Conservation (phyloP, 306 rosid species). For the Malus orientalis region DNA sequence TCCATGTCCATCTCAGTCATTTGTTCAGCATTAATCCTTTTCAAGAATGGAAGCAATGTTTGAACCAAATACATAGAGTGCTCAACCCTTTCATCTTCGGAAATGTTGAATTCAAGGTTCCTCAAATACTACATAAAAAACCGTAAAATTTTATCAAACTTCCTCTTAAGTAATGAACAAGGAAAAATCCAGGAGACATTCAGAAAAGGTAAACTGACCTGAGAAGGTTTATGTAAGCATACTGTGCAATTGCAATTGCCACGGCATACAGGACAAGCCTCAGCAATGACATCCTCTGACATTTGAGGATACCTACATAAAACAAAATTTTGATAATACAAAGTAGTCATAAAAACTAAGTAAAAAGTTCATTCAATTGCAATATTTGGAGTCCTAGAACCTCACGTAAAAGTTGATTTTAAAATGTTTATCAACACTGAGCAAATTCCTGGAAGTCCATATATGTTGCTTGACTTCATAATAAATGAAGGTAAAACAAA, state of each 20-base stretch:
- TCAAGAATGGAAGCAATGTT: constrained; percentile 59
- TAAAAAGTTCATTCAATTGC: background rate
- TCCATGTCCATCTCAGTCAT: constrained; percentile 47
- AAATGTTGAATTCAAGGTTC: background rate
- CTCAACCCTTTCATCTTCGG: constrained; percentile 11
- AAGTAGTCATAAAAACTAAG: background rate
- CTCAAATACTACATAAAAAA: constrained; percentile 13
- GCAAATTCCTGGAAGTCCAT: background rate
- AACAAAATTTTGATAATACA: background rate
- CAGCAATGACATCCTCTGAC: constrained; percentile 39
- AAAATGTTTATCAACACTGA: background rate
- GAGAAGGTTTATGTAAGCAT: constrained; percentile 37
- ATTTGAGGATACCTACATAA: constrained; percentile 61
- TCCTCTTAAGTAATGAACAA: background rate
- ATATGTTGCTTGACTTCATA: too few relatives aligned
- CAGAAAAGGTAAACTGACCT: constrained; percentile 23
- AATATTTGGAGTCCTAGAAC: background rate
- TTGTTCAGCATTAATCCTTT: constrained; percentile 57
- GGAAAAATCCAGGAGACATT: background rate
- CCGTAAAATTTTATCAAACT: background rate
- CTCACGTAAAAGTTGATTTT: background rate
- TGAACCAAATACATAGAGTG: constrained; percentile 39
- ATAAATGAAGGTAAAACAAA: too few relatives aligned
- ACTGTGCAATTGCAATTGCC: constrained; percentile 77
- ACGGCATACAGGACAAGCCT: constrained; percentile 65